These are phyloP conservation scores for Cruciata laevipes DNA, from an alignment of 257 asterid genomes.

Conservation along the genomic window DNA sequence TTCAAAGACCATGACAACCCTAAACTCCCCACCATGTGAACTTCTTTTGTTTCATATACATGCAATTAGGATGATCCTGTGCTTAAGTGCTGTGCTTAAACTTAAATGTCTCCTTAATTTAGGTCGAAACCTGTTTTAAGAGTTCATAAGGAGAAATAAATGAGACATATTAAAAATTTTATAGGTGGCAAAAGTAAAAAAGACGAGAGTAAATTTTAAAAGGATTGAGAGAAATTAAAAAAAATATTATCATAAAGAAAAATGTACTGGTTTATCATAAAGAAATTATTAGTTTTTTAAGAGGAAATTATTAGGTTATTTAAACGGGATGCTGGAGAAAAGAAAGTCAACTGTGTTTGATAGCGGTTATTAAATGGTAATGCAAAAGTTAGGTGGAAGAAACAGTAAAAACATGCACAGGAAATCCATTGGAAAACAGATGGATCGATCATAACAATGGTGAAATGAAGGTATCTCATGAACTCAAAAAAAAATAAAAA, in stretches of 20 bases:
- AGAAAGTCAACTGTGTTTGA: conserved; percentile 6
- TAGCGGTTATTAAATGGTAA: conserved; percentile 13
- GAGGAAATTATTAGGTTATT: conserved; percentile 14
- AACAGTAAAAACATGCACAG: neutral
- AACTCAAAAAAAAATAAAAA: neutral
- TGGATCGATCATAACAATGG: neutral
- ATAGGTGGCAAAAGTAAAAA: no score
- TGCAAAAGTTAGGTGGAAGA: conserved; percentile 39
- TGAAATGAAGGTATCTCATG: conserved; percentile 4
- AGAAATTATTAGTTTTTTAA: no score
- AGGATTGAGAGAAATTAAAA: no score
- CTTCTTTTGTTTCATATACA: conserved; percentile 14
- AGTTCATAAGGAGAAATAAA: no score
- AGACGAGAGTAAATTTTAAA: no score
- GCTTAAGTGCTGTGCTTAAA: neutral
- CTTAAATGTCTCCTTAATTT: no score
- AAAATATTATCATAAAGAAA: no score
- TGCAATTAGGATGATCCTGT: neutral
- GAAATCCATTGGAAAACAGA: neutral
- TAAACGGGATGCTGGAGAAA: conserved; percentile 8
- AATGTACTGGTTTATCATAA: no score
- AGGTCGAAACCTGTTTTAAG: no score
- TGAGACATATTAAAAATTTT: no score
- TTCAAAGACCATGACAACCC: conserved; percentile 19
- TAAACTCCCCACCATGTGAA: conserved; percentile 41